Percentiles rank a stretch among this genome's conserved stretches.
These are phyloP conservation scores for Graphilbum sp. DNA, from an alignment of 2,329 filamentous ascomycete genomes.

Conservation along the genomic window DNA sequence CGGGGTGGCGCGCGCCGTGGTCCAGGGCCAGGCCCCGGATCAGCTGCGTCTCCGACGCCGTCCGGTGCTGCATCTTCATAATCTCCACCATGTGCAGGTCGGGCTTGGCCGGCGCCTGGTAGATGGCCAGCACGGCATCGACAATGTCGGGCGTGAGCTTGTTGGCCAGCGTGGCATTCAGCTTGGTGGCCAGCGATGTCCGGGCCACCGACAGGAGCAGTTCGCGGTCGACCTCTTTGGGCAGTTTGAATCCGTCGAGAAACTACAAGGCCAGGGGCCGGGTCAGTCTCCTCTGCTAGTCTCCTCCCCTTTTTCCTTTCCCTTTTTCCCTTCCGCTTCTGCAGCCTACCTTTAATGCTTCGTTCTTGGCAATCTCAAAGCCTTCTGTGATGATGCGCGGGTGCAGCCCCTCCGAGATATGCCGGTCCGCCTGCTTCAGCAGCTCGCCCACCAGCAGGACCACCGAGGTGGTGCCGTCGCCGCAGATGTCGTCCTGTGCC, in stretches of 20 bases:
- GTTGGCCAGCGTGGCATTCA: conserved; percentile 75
- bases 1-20: conserved; percentile 88
- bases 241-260: conserved; percentile 83
- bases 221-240: conserved; percentile 79
- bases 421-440: conserved; percentile 90
- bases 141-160: conserved; percentile 91
- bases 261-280: conserved; percentile 38
- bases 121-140: conserved; percentile 88
- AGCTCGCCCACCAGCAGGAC: conserved; percentile 92
- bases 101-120: conserved; percentile 76
- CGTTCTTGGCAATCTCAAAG: conserved; percentile 90
- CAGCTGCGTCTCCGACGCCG: conserved; percentile 86
- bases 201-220: conserved; percentile 83
- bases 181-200: conserved; percentile 88
- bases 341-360: conserved; percentile 58
- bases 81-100: conserved; percentile 99
- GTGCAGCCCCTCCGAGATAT: conserved; percentile 93
- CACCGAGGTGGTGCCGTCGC: conserved; percentile 93
- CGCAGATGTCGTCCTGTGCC: conserved; percentile 95
- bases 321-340: not conserved
- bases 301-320: not conserved
- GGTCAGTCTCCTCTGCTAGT: not conserved
- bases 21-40: conserved; percentile 87
- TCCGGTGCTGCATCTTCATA: conserved; percentile 99
- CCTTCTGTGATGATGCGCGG: conserved; percentile 94